Base-by-base conservation (phyloP, 371 early-diverging fungal species). In the Mortierella polycephala region DNA sequence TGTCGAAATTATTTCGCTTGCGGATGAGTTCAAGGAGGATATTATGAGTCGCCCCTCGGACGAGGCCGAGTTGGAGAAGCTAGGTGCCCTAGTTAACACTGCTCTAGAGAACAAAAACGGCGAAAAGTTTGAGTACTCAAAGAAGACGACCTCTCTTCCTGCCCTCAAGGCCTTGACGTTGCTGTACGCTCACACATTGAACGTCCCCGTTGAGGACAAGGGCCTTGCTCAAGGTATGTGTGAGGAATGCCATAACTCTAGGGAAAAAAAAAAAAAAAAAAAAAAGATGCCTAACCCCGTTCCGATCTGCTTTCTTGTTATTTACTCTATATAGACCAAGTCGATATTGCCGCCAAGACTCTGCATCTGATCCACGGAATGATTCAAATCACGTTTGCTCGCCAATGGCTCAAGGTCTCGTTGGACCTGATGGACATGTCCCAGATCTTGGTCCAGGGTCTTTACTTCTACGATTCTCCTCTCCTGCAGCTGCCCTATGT, bases 401-500 rank as follows among this genome's bases (percentile, higher is more conserved):
- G 95, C 72, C 90, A 90, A 64, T 96, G 96, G 95, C 82, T 95
- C 21, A 81, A 79, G 46, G 83, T 84, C 16, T 85, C 90, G 1
- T 67, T 90, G 12, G 60, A 60, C 12, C 81, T 91, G 49, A 91
- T 96, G 85, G 92, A 95, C 56, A 77, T 95, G 61, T 88, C 90
- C 41, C 96, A 95, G 85, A 83, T 90, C 68, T 77, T 98, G 46
- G 87, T 94, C 6, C 99, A 99, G 83, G 95, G 93, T 51, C 87
- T 89, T 30, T 88, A 87, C 71, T 84, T 86, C 66, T 84, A 90
- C 68, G 92, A 89, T 49, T 86, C 94, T 10, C 92, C 93, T 37
- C 82, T 98, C 21, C 84, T 91, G 62, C 97, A 97, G 83, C 84
- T 99, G 54, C 98, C 98, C 49, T 87, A 90, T 44, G 81, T 94